Evolutionary conservation across 441 rosid genomes (phyloP).

Genomic region (Croton laevigatus): DNA sequence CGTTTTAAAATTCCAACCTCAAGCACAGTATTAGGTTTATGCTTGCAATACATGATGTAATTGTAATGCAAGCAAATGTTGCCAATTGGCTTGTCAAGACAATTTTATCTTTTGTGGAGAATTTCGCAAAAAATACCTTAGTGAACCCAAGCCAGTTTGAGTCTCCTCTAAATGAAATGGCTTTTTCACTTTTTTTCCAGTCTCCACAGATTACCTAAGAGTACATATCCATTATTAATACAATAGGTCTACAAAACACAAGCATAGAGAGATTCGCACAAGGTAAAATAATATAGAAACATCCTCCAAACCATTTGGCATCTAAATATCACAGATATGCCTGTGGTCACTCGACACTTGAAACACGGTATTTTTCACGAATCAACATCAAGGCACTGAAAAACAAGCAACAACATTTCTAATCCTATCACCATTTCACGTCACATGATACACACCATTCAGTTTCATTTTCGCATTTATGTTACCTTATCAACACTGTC

Average conservation of each 20-base stretch:
- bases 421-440: background rate
- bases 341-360: background rate
- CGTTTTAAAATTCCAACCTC: background rate
- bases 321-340: background rate
- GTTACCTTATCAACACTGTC: background rate
- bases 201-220: constrained; percentile 59
- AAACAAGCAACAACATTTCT: background rate
- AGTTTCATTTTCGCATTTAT: background rate
- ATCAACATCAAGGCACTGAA: background rate
- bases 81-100: background rate
- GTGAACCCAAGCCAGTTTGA: constrained; percentile 71
- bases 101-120: background rate
- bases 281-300: constrained; percentile 3
- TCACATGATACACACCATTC: background rate
- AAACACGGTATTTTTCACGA: background rate
- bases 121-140: constrained; percentile 38
- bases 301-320: background rate
- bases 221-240: constrained; percentile 1
- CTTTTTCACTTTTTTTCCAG: constrained; percentile 38
- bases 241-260: background rate
- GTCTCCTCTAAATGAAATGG: constrained; percentile 62
- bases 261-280: constrained; percentile 1
- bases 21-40: background rate
- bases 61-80: background rate
- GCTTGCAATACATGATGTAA: background rate